Evolutionary conservation across 192 early-diverging fungal species (phyloP).

Genomic region (Entomortierella beljakovae): DNA sequence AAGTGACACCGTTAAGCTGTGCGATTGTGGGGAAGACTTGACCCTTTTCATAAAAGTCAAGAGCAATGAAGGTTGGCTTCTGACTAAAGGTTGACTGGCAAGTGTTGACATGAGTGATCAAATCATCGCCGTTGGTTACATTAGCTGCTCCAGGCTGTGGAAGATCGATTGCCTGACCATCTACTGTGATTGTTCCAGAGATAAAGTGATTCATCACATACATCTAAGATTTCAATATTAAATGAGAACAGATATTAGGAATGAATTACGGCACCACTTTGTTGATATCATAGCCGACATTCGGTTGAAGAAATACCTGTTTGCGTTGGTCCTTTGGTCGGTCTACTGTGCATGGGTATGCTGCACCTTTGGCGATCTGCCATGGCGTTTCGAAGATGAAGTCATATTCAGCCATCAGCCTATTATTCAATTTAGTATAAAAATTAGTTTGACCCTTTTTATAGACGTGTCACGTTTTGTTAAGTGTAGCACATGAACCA

Average conservation of each 20-base stretch:
- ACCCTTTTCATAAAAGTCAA: slow-evolving; percentile 82
- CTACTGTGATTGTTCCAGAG: slow-evolving; percentile 56
- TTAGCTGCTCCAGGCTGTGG: slow-evolving; percentile 64
- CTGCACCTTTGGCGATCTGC: slow-evolving; percentile 55
- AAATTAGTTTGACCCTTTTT: neutral
- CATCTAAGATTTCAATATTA: slow-evolving; percentile 57
- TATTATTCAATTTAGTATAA: slow-evolving; percentile 13
- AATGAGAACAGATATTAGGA: neutral
- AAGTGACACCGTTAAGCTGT: slow-evolving; percentile 63
- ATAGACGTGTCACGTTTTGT: neutral
- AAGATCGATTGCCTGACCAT: slow-evolving; percentile 50
- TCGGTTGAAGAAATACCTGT: slow-evolving; percentile 12
- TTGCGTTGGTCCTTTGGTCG: slow-evolving; percentile 56
- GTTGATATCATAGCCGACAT: neutral
- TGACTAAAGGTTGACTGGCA: slow-evolving; percentile 61
- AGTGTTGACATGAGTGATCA: slow-evolving; percentile 65
- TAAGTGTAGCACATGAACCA: neutral
- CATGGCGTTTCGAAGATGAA: slow-evolving; percentile 83
- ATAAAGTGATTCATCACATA: slow-evolving; percentile 84
- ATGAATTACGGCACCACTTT: neutral
- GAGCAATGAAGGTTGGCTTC: slow-evolving; percentile 76
- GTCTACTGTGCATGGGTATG: slow-evolving; percentile 69
- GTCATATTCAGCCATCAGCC: slow-evolving; percentile 70
- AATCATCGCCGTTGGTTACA: slow-evolving; percentile 65
- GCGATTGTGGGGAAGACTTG: slow-evolving; percentile 61